Base-by-base conservation (phyloP, 2,329 filamentous ascomycete species). In the Diplocarpon mali region DNA sequence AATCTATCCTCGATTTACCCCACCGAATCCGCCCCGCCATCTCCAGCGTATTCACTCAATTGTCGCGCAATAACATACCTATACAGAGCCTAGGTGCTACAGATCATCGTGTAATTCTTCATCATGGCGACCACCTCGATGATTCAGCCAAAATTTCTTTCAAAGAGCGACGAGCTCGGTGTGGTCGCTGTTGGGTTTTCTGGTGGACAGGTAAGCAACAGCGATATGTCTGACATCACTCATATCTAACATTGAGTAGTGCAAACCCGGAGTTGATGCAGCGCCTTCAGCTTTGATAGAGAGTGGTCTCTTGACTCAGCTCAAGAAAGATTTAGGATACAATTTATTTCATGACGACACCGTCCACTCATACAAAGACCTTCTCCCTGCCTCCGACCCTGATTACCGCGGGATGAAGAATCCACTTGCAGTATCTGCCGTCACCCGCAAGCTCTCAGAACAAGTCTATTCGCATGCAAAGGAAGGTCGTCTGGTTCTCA, bases 121-220 rank as follows among this genome's bases (percentile, higher is more conserved):
- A 57, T 16, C 35, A 62, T 61, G 60, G 56, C 57, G 24, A 62
- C 57, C 30, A 55, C 55, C 20, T 60, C 57, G 29, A 61, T 62
- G 58, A 46, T 61, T 42, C 45, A 60, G 34, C 56, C 58, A 46
- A 88, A 83, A 61, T 96, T 95, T 69, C 82, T 96, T 56, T 72
- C 81, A 52, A 73, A 81, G 61, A 76, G 80, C 28, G 74, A 85
- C 60, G 81, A 96, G 60, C 73, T 98, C 53, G 92, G 90, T 51
- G 76, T 98, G 45, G 87, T 96, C 31, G 88, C 90, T 40, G 92
- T 96, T 31, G 90, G 90, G 51, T 98, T 96, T 71, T 94, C 88
- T 43, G 90, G 90, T 54, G 92, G 92, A 46, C 92, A 95, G 78
- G 88, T 92, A 78, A 57, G 72, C 40, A 45, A 9, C 40, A 24